Base-by-base conservation (phyloP, 129 eudicot species). In the Lactuca saligna region DNA sequence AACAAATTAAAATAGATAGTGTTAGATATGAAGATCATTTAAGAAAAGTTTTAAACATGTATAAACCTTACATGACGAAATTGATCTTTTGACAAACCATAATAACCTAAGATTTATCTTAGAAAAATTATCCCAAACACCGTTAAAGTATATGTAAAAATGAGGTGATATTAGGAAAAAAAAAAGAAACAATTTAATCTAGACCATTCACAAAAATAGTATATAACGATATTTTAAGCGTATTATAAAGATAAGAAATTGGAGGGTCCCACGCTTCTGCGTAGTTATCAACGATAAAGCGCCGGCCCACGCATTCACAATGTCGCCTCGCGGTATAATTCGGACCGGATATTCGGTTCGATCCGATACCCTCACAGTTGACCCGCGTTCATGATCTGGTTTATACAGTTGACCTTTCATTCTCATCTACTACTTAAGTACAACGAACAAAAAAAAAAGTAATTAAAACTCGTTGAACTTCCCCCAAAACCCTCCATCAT, bases 321-420 rank as follows among this genome's bases (percentile, higher is more conserved):
- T 44, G 62, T 50, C 57, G 57, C 63, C 48, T 34, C 5, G 37
- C 56, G 69, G 64, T 68, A 69, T 75, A 46, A 32, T 65, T 35
- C 16, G 14, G 14, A 69, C 63, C 65, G 75, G 71, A 76, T 76
- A 76, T 69, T 59, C 81, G 59, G 37, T 75, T 61, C 34, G 79
- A 76, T 76, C 61, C 79, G 74, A 68, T 68, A 59, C 63, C n/a
- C 34, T 53, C 50, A 68, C 74, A 67, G 74, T 75, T 58, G 79
- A 75, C 68, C 67, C 33, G 34, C 61, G 6, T 13, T 46, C 44
- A 57, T 66, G 39, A 48, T 35, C 39, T 56, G 6, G 13, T 66
- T 74, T 65, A 74, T 46, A 33, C 20, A 12, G 74, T 75, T 75
- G 79, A 75, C 66, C 59, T 29, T 38, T 51, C 34, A 29, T 25